phyloP scores from a whole-genome alignment of 495 filamentous ascomycete species.

The Chaetomium fimeti region DNA sequence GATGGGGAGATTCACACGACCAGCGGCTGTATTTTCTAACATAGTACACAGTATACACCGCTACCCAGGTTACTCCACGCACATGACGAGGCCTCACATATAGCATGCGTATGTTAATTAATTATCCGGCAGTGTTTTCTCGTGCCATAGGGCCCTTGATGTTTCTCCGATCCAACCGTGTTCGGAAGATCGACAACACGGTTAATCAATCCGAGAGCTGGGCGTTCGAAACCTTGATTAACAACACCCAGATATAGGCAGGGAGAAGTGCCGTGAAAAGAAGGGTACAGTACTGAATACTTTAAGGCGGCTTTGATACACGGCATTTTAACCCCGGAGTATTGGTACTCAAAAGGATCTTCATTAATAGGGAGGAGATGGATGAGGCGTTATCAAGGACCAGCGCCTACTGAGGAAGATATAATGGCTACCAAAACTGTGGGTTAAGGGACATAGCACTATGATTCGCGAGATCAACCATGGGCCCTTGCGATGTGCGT shows the following conservation, averaged over 20 bases:
- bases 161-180: not conserved
- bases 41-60: not conserved
- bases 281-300: too few relatives aligned
- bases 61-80: not conserved
- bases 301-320: too few relatives aligned
- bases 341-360: too few relatives aligned
- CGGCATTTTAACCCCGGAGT: too few relatives aligned
- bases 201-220: not conserved
- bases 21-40: not conserved
- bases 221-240: slow-evolving; percentile 10
- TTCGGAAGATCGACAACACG: not conserved
- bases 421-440: too few relatives aligned
- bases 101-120: slow-evolving; percentile 1
- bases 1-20: not conserved
- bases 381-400: too few relatives aligned
- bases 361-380: too few relatives aligned
- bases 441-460: too few relatives aligned
- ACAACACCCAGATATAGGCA: not conserved
- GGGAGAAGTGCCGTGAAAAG: slow-evolving; percentile 8
- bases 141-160: not conserved
- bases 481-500: too few relatives aligned
- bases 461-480: too few relatives aligned
- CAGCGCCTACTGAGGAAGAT: too few relatives aligned
- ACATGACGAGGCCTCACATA: slow-evolving; percentile 5
- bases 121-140: slow-evolving; percentile 8